Conservation (phyloP, 768 basidiomycete genomes). For the Clavulina sp. region DNA sequence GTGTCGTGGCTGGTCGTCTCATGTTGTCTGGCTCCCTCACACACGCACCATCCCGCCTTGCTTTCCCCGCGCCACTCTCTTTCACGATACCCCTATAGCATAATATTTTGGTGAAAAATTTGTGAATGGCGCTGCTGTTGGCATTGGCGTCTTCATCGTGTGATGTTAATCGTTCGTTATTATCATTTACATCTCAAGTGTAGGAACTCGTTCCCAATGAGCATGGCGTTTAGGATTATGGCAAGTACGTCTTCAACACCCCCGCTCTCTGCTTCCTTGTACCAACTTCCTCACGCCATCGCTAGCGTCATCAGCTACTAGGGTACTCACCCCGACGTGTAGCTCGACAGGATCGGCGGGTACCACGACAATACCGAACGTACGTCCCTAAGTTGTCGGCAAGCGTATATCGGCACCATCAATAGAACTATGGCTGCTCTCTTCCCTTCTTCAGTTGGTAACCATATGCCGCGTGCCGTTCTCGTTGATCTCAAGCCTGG, state of each 20-base stretch:
- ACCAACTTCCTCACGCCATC: neutral
- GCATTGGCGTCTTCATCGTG: neutral
- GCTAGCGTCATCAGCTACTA: conserved; percentile 36
- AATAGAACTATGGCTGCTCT: too few relatives aligned
- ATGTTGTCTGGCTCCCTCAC: too few relatives aligned
- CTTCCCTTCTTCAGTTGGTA: conserved; percentile 33
- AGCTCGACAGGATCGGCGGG: conserved; percentile 92
- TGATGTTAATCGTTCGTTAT: neutral
- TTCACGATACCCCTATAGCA: neutral
- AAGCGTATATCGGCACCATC: neutral
- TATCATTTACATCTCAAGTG: conserved; percentile 57
- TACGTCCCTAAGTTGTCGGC: conserved; percentile 3
- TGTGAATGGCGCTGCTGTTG: conserved; percentile 37
- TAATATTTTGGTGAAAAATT: conserved; percentile 99
- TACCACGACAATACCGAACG: conserved; percentile 93
- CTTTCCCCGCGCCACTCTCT: neutral
- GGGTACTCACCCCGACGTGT: conserved; percentile 84
- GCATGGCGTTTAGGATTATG: conserved; percentile 89
- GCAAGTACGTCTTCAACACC: conserved; percentile 28
- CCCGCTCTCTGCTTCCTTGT: neutral
- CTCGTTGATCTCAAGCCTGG: conserved; percentile 96
- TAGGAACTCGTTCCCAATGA: conserved; percentile 98
- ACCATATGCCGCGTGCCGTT: conserved; percentile 97
- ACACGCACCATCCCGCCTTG: neutral
- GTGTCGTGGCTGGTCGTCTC: neutral